Percentiles rank a stretch among this genome's conserved stretches.
Evolutionary conservation across 495 filamentous ascomycete species (phyloP).

Genomic region (Astrothelium macrocarpum): DNA sequence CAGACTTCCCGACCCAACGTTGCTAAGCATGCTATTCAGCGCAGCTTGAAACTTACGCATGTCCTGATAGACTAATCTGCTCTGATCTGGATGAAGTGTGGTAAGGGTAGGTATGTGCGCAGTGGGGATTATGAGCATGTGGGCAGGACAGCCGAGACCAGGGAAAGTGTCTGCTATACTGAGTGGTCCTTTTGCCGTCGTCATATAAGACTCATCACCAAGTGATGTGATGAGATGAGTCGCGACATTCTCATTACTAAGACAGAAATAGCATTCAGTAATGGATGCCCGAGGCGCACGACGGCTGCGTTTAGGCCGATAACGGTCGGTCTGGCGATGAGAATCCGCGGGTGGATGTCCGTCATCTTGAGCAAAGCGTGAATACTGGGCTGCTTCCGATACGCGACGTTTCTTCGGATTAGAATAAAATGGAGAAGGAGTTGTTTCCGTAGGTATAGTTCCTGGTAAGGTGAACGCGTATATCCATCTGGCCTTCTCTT

Average conservation of each 20-base stretch:
- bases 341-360: conserved; percentile 17
- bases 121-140: conserved; percentile 86
- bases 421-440: conserved; percentile 57
- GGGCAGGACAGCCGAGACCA: conserved; percentile 64
- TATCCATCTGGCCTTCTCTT: conserved; percentile 68
- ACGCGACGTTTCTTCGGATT: conserved; percentile 49
- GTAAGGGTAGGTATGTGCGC: conserved; percentile 61
- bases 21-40: conserved; percentile 56
- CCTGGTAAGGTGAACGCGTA: conserved; percentile 67
- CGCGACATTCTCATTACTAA: conserved; percentile 70
- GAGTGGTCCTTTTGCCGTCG: conserved; percentile 85
- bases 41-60: conserved; percentile 68
- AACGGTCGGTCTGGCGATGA: conserved; percentile 9
- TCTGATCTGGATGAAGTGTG: conserved; percentile 32
- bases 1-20: conserved; percentile 35
- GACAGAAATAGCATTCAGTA: conserved; percentile 85
- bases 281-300: conserved; percentile 55
- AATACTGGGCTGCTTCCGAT: conserved; percentile 24
- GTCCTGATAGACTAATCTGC: conserved; percentile 51
- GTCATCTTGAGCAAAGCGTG: conserved; percentile 46
- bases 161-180: conserved; percentile 56
- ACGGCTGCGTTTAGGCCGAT: conserved; percentile 43
- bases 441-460: conserved; percentile 55
- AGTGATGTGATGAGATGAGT: conserved; percentile 85
- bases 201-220: conserved; percentile 74